phyloP scores from a whole-genome alignment of 2,329 filamentous ascomycete genomes.

The Fusarium falciforme region DNA sequence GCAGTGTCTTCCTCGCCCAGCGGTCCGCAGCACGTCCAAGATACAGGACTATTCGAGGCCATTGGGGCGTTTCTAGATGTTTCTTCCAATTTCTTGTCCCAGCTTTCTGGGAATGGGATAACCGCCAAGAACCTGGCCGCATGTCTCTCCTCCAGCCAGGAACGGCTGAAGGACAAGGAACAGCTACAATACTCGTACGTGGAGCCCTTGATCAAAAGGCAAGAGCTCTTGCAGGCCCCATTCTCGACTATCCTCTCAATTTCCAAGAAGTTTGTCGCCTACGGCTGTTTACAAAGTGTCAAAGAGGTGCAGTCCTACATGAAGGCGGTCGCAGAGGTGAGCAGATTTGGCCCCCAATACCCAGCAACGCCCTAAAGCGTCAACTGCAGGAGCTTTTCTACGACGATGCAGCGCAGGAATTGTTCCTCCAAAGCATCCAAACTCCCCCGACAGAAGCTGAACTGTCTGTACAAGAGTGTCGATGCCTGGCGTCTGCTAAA shows the following conservation, averaged over 20 bases:
- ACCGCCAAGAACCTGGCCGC: no score
- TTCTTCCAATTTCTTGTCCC: no score
- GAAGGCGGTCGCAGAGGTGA: not conserved
- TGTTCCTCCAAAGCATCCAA: not conserved
- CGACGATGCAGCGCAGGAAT: accelerated
- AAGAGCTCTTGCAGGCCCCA: no score
- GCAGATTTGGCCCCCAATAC: not conserved
- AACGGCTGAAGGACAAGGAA: not conserved
- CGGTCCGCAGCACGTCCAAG: no score
- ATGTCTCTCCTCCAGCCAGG: not conserved
- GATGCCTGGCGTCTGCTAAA: not conserved
- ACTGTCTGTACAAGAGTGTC: not conserved
- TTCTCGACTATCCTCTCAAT: no score
- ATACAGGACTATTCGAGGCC: no score
- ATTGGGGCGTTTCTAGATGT: no score
- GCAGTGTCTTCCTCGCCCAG: no score
- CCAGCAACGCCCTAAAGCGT: no score
- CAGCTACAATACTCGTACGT: no score
- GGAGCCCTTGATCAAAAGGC: no score
- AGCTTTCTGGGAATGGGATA: no score
- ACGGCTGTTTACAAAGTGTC: not conserved
- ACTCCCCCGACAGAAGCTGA: not conserved
- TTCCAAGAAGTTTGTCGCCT: not conserved
- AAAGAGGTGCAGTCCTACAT: not conserved
- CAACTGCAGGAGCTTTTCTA: not conserved